A percentile compares a stretch with the other conserved stretches of the same genome.
phyloP scores from a whole-genome alignment of 2,329 filamentous ascomycete genomes.

The Penicillium expansum region DNA sequence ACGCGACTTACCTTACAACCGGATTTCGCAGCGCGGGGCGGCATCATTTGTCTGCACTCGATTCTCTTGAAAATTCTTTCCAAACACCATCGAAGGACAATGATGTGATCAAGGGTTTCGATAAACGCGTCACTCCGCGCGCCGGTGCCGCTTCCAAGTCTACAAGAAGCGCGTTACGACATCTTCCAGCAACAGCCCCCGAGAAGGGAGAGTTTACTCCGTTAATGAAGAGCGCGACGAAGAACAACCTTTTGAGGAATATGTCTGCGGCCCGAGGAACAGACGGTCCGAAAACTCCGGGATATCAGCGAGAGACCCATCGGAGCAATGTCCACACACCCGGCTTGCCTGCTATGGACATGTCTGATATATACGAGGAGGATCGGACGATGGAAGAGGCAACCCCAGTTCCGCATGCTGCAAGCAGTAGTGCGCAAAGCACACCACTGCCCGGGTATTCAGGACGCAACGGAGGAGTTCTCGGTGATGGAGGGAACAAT shows the following conservation, averaged over 20 bases:
- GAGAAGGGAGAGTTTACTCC: slow-evolving; percentile 82
- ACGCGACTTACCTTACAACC: slow-evolving; percentile 75
- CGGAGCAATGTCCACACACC: slow-evolving; percentile 70
- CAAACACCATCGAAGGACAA: slow-evolving; percentile 73
- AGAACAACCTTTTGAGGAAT: slow-evolving; percentile 60
- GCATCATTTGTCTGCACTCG: slow-evolving; percentile 54
- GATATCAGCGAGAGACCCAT: slow-evolving; percentile 59
- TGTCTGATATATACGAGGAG: slow-evolving; percentile 63
- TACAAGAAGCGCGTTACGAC: slow-evolving; percentile 58
- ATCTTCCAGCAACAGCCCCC: slow-evolving; percentile 60
- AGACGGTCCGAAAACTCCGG: slow-evolving; percentile 65
- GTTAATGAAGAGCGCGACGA: slow-evolving; percentile 74
- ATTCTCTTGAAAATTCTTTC: slow-evolving; percentile 86
- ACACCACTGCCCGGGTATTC: slow-evolving; percentile 74
- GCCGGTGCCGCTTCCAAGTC: slow-evolving; percentile 56
- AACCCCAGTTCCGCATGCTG: slow-evolving; percentile 72
- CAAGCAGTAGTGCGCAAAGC: slow-evolving; percentile 75
- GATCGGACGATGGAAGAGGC: slow-evolving; percentile 64
- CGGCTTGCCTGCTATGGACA: slow-evolving; percentile 69
- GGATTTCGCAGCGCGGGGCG: slow-evolving; percentile 55
- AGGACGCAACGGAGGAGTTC: slow-evolving; percentile 61
- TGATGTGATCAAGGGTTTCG: slow-evolving; percentile 72
- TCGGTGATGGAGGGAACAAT: slow-evolving; percentile 79
- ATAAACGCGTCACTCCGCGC: slow-evolving; percentile 71
- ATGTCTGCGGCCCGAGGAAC: slow-evolving; percentile 59